phyloP scores from a whole-genome alignment of 441 rosid species.

The Syzygium syzygioides region DNA sequence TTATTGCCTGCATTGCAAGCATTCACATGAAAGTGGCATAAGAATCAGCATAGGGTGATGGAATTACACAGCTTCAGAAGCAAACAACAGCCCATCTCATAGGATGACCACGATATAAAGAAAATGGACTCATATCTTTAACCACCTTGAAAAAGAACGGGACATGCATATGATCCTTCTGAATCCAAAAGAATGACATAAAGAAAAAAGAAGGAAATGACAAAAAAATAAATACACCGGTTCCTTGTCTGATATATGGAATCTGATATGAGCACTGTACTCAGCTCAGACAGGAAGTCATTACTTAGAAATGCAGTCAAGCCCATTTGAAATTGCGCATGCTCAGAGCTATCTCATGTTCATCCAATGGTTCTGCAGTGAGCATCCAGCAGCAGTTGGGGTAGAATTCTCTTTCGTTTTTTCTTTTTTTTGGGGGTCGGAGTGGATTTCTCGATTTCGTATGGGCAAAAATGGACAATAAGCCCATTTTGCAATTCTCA shows the following conservation, averaged over 20 bases:
- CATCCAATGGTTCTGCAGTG: background rate
- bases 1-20: background rate
- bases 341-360: background rate
- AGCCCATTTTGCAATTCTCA: background rate
- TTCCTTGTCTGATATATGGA: background rate
- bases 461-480: background rate
- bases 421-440: rapidly evolving
- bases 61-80: background rate
- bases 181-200: background rate
- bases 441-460: background rate
- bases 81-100: background rate
- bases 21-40: background rate
- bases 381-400: background rate
- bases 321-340: background rate
- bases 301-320: background rate
- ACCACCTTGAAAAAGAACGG: background rate
- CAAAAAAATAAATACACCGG: background rate
- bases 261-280: background rate
- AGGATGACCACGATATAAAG: background rate
- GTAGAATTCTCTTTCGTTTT: background rate
- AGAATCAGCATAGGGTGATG: background rate
- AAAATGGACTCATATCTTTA: background rate
- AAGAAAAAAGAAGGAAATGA: background rate
- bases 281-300: background rate
- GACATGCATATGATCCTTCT: background rate